Conservation (phyloP, 805 yeast genomes). For the Ogataea paradorogensis region DNA sequence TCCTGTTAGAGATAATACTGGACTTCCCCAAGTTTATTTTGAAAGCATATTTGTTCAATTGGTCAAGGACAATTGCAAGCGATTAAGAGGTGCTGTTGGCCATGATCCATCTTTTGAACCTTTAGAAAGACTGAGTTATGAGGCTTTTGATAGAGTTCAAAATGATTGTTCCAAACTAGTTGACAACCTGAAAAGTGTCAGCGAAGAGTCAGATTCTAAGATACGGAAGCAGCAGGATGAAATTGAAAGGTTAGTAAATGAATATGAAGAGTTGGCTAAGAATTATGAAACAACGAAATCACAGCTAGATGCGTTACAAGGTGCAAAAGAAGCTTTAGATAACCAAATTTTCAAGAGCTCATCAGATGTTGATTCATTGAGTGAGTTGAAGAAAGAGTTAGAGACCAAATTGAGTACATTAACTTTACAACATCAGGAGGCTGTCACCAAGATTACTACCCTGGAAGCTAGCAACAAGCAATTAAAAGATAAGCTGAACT, state of each 20-base stretch:
- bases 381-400: constrained; percentile 28
- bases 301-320: constrained; percentile 35
- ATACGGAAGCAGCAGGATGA: constrained; percentile 21
- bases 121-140: constrained; percentile 59
- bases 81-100: constrained; percentile 68
- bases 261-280: constrained; percentile 34
- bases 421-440: constrained; percentile 21
- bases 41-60: constrained; percentile 60
- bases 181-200: constrained; percentile 17
- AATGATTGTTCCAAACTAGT: constrained; percentile 26
- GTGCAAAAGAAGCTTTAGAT: constrained; percentile 26
- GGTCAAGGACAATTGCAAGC: constrained; percentile 61
- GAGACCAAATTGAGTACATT: constrained; percentile 32
- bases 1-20: constrained; percentile 70
- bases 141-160: constrained; percentile 48
- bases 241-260: constrained; percentile 22
- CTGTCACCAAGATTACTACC: constrained; percentile 17
- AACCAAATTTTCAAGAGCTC: constrained; percentile 23
- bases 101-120: constrained; percentile 79
- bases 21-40: constrained; percentile 82
- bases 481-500: constrained; percentile 30
- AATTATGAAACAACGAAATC: constrained; percentile 23
- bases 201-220: constrained; percentile 17
- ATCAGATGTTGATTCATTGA: constrained; percentile 26
- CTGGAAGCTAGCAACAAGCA: constrained; percentile 24